Percentiles rank a stretch among this genome's conserved stretches.
phyloP scores from a whole-genome alignment of 2,329 filamentous ascomycete species.

The Cladophialophora bantiana region DNA sequence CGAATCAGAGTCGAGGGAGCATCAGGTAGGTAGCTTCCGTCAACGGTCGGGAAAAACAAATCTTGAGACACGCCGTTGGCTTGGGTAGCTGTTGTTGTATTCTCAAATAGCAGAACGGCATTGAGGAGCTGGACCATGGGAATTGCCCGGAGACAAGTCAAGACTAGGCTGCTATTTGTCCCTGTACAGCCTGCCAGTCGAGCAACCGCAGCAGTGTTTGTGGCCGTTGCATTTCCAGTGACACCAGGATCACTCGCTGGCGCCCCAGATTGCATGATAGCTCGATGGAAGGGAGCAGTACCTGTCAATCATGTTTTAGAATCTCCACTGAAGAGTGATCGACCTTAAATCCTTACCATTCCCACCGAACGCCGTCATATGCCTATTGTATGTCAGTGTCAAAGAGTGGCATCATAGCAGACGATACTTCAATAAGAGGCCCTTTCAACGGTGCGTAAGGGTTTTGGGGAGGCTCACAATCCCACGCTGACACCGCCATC shows the following conservation, averaged over 20 bases:
- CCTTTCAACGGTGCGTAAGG: neutral
- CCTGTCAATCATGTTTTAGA: slow-evolving; percentile 39
- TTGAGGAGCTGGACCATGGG: slow-evolving; percentile 18
- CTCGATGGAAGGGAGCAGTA: slow-evolving; percentile 55
- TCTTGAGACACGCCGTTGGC: slow-evolving; percentile 22
- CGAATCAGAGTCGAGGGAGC: slow-evolving; percentile 52
- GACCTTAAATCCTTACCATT: slow-evolving; percentile 18
- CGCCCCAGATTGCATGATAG: slow-evolving; percentile 52
- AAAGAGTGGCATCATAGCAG: neutral
- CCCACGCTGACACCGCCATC: slow-evolving; percentile 57
- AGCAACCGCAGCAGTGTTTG: slow-evolving; percentile 24
- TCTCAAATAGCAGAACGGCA: slow-evolving; percentile 26
- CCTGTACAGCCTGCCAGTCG: slow-evolving; percentile 22
- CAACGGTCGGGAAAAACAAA: slow-evolving; percentile 51
- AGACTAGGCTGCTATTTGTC: slow-evolving; percentile 16
- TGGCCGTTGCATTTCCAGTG: slow-evolving; percentile 54
- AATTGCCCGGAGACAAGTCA: slow-evolving; percentile 20
- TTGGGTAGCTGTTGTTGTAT: slow-evolving; percentile 12
- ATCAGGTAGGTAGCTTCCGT: slow-evolving; percentile 59
- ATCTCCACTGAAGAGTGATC: neutral
- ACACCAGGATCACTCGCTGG: slow-evolving; percentile 62
- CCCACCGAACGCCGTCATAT: slow-evolving; percentile 59
- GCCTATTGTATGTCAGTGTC: slow-evolving; percentile 33
- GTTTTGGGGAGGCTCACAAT: slow-evolving; percentile 37
- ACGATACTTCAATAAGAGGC: neutral